Conservation (phyloP, 345 rosid genomes). For the Populus deltoides region DNA sequence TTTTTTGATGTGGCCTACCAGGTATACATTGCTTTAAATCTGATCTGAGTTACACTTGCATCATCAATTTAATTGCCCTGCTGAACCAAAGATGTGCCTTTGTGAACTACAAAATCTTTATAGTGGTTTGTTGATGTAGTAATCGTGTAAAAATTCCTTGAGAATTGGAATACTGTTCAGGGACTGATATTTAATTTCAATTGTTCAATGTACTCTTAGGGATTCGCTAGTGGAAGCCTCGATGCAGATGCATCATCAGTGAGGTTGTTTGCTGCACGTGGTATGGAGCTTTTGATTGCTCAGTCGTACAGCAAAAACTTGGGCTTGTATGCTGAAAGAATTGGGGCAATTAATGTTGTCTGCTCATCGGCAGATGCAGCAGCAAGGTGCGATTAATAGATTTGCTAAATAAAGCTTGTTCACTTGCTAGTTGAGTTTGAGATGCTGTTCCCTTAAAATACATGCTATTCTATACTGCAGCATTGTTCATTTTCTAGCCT, state of each 20-base stretch:
- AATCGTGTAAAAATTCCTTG: not conserved
- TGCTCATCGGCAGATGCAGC: constrained; percentile 88
- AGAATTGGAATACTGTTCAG: not conserved
- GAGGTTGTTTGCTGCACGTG: constrained; percentile 78
- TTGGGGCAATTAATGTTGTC: constrained; percentile 85
- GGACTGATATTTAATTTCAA: constrained; percentile 2
- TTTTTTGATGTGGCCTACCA: constrained; percentile 98
- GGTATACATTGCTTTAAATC: constrained; percentile 37
- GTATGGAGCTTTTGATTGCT: constrained; percentile 86
- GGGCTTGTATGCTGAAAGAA: constrained; percentile 89
- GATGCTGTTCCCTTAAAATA: not conserved
- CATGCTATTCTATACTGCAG: too few relatives aligned
- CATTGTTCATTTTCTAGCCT: too few relatives aligned
- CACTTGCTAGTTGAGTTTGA: not conserved
- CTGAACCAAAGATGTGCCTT: not conserved
- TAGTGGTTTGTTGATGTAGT: not conserved
- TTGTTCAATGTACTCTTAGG: constrained; percentile 42
- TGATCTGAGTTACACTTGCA: constrained; percentile 6
- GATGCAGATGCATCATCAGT: constrained; percentile 87
- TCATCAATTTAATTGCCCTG: not conserved
- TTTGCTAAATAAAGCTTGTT: not conserved
- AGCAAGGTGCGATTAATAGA: constrained; percentile 45
- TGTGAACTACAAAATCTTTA: not conserved
- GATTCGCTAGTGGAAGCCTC: constrained; percentile 99
- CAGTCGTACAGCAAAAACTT: constrained; percentile 96